Evolutionary conservation across 495 filamentous ascomycete species (phyloP).

Genomic region (Bacidia gigantensis): DNA sequence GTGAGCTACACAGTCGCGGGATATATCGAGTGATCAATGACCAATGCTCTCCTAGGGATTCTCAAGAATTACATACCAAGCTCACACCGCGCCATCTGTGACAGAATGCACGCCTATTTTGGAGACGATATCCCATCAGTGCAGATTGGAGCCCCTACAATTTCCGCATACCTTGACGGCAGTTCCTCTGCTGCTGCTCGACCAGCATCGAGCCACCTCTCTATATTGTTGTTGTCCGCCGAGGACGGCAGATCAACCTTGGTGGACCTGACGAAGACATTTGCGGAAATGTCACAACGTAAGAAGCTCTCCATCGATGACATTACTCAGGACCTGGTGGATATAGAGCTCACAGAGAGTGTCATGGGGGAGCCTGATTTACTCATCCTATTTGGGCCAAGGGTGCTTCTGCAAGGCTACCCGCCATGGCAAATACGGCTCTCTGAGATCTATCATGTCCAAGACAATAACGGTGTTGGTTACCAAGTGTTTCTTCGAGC

Average conservation of each 20-base stretch:
- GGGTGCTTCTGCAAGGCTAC: slow-evolving; percentile 74
- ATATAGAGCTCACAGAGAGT: slow-evolving; percentile 65
- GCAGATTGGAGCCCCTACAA: slow-evolving; percentile 63
- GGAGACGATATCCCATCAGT: slow-evolving; percentile 52
- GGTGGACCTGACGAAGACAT: slow-evolving; percentile 87
- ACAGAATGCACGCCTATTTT: slow-evolving; percentile 73
- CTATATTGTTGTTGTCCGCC: slow-evolving; percentile 73
- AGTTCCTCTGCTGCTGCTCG: slow-evolving; percentile 10
- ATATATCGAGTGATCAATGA: too few species aligned
- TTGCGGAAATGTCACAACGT: slow-evolving; percentile 87
- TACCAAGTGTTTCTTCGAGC: slow-evolving; percentile 87
- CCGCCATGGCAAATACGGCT: slow-evolving; percentile 91
- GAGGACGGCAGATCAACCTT: slow-evolving; percentile 86
- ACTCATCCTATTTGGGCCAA: slow-evolving; percentile 70
- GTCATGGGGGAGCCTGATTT: slow-evolving; percentile 78
- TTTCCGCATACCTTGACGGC: slow-evolving; percentile 36
- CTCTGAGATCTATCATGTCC: slow-evolving; percentile 74
- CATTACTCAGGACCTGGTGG: slow-evolving; percentile 75
- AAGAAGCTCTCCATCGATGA: slow-evolving; percentile 65
- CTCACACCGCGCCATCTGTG: slow-evolving; percentile 55
- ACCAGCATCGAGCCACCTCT: slow-evolving; percentile 37
- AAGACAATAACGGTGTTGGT: slow-evolving; percentile 47
- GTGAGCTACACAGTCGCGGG: too few species aligned
- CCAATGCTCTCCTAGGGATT: slow-evolving; percentile 41
- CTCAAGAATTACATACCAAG: slow-evolving; percentile 74